phyloP scores from a whole-genome alignment of 805 yeast genomes.

The Danielia oregonensis region DNA sequence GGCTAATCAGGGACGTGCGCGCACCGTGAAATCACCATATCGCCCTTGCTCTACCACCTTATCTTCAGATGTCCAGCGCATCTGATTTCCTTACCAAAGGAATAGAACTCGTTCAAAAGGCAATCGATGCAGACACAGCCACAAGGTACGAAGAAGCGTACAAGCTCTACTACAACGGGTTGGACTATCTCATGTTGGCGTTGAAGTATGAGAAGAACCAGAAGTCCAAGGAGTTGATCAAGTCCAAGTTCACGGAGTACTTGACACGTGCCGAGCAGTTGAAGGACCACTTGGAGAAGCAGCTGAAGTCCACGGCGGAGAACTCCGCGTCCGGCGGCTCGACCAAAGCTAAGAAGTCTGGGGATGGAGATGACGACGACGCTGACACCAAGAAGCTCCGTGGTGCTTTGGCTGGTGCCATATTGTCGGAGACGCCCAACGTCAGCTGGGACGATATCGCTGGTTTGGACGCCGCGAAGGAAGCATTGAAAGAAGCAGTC shows the following conservation, averaged over 20 bases:
- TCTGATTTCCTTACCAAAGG: constrained; percentile 86
- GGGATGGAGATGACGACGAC: constrained; percentile 61
- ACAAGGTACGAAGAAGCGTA: constrained; percentile 92
- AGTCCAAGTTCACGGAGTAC: constrained; percentile 88
- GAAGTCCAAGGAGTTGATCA: constrained; percentile 81
- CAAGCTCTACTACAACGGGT: constrained; percentile 84
- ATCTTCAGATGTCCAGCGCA: constrained; percentile 23
- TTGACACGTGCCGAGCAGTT: constrained; percentile 89
- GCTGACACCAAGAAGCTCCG: constrained; percentile 85
- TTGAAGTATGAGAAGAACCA: constrained; percentile 89
- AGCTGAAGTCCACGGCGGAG: constrained; percentile 45
- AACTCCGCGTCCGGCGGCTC: constrained; percentile 50
- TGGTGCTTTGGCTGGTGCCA: constrained; percentile 89
- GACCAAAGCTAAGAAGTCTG: constrained; percentile 51
- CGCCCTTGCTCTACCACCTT: constrained; percentile 6
- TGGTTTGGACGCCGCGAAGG: constrained; percentile 92
- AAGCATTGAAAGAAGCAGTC: constrained; percentile 95
- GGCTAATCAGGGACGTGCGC: constrained; percentile 5
- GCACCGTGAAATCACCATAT: constrained; percentile 5
- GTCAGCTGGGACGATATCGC: constrained; percentile 95
- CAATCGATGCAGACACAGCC: constrained; percentile 90
- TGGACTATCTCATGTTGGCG: constrained; percentile 94
- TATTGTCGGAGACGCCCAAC: constrained; percentile 86
- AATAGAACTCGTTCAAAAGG: constrained; percentile 90
- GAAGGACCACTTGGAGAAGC: constrained; percentile 79